Conservation (phyloP, 768 basidiomycete genomes). For the Serendipita sp. region DNA sequence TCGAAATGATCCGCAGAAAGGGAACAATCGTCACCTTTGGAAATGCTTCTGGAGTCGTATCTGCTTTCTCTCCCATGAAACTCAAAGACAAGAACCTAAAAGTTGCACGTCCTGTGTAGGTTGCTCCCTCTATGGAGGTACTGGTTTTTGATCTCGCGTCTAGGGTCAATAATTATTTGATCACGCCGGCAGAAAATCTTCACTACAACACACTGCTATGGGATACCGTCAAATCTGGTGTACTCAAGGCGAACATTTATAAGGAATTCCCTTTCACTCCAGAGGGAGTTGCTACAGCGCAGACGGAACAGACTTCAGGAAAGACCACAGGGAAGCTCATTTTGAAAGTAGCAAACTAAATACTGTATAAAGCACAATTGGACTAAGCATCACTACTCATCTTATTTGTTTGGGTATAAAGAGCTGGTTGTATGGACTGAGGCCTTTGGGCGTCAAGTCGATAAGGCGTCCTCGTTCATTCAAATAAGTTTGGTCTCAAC, state of each 20-base stretch:
- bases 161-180: conserved; percentile 57
- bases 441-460: not conserved
- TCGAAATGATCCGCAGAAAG: conserved; percentile 67
- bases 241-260: conserved; percentile 49
- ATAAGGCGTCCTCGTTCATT: not conserved
- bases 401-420: no score
- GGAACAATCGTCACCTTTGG: conserved; percentile 84
- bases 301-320: conserved; percentile 59
- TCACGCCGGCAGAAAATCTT: conserved; percentile 54
- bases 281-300: conserved; percentile 62
- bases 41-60: conserved; percentile 77
- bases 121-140: conserved; percentile 7
- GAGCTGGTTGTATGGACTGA: not conserved
- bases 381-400: no score
- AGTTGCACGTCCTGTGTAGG: conserved; percentile 58
- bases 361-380: no score
- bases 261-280: conserved; percentile 73
- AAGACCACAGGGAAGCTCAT: conserved; percentile 78
- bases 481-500: not conserved
- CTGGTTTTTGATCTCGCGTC: conserved; percentile 13
- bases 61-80: conserved; percentile 56
- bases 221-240: conserved; percentile 38
- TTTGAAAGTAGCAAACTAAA: conserved; percentile 38
- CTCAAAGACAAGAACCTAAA: conserved; percentile 72
- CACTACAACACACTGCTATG: conserved; percentile 54